Evolutionary conservation across 2,329 filamentous ascomycete genomes (phyloP), one percentile per base, ranked within the genome.

Genomic region (Lanzia echinophila): DNA sequence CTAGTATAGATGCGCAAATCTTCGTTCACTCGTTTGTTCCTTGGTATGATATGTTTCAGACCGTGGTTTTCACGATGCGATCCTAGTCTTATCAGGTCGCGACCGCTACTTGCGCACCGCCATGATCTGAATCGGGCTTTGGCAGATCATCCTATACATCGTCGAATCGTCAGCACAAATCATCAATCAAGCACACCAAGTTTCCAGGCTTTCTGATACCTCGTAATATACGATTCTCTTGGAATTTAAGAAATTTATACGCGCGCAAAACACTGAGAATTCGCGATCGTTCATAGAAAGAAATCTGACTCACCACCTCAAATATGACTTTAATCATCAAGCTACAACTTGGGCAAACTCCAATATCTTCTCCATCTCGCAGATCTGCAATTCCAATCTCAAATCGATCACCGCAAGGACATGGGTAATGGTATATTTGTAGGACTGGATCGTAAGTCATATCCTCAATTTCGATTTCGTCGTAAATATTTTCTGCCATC

Each of bases 401-500:
- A 74, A 99, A 99, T 56, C 88, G 83, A 74, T 99, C 94, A 75
- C 94, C 94, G 72, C 94, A 99, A 1, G 94, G 94, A 70, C 94
- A 99, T 13, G 94, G 94, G 70, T 95, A 96, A 73, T 92, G 87
- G 75, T 96, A 99, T 63, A 96, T 86, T 70, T 96, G 86, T 39
- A 90, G 79, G 3, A 79, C 77, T 45, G 83, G 75, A 71, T 96
- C 90, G 70, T 82, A 96, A 66, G 88, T 94, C 90, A 96, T 95
- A 73, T 99, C 94, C 71, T 97, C 92, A 75, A 97, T 96, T 71
- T 97, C 92, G 72, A 97, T 92, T 72, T 96, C 92, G 68, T 97
- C 92, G 76, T 96, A 97, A 69, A 96, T 88, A 60, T 86, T 80
- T 68, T 84, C 50, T 7, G 50, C 44, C 50, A 53, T 53, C 12